Percentiles rank a stretch among this genome's conserved stretches.
These are phyloP conservation scores for Carallia pectinifolia DNA, from an alignment of 345 rosid species.

Conservation along the genomic window DNA sequence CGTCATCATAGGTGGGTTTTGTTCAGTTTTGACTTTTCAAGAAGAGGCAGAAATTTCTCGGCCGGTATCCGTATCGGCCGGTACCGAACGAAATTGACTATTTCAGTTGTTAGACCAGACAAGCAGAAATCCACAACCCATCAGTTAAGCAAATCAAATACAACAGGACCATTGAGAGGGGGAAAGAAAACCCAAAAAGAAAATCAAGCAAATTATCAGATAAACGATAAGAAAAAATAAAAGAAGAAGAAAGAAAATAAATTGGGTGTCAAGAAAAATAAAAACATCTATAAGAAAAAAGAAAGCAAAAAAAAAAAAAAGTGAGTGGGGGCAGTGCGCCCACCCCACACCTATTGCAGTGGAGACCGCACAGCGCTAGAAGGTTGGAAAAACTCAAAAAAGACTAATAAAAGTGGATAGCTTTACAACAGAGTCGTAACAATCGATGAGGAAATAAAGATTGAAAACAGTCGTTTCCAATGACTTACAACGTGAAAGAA, in stretches of 20 bases:
- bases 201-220: background rate
- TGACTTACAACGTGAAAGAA: background rate
- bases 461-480: background rate
- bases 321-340: background rate
- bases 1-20: too few species aligned
- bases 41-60: too few species aligned
- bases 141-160: background rate
- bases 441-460: background rate
- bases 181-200: background rate
- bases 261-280: background rate
- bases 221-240: background rate
- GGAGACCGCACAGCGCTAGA: slow-evolving; percentile 9
- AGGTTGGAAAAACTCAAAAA: background rate
- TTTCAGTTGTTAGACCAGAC: too few species aligned
- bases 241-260: background rate
- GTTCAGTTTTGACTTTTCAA: too few species aligned
- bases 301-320: background rate
- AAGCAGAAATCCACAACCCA: background rate
- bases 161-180: too few species aligned
- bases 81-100: too few species aligned
- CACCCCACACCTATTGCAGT: slow-evolving; percentile 22
- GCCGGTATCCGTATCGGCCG: too few species aligned
- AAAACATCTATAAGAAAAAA: background rate
- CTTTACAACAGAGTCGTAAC: background rate
- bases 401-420: background rate